Base-by-base conservation (phyloP, 2,329 filamentous ascomycete species). In the Hymenoscyphus occultus region DNA sequence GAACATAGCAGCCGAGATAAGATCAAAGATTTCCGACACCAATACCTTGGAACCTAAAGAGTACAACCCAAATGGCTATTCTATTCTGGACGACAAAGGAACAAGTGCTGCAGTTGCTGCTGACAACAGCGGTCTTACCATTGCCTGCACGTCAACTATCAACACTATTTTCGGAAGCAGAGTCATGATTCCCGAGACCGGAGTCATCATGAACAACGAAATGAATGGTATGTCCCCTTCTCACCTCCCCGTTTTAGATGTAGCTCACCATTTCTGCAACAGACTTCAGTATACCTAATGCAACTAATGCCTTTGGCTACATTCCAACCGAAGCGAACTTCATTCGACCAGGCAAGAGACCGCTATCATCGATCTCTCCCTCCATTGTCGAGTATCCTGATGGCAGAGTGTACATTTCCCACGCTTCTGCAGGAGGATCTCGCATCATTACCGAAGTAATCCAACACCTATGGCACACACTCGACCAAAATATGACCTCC, bases 191-290 rank as follows among this genome's bases (percentile, higher is more conserved):
- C 87, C 88, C 0, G 86, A 90, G 69, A 90, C 88, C 0, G 88
- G 88, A n/a, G 80, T 90, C 7, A 88, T 90, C 61, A 87, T 90
- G 85, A 85, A 85, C 70, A 81, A 84, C 68, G 81, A 85, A 69
- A 85, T 85, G 83, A 81, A 85, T 80, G 87, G 80, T 85, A 82
- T n/a, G 61, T 62, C 68, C 9, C 3, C 31, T 5, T 6, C 40
- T 14, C 58, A 19, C 9, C 54, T 13, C 22, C 10, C 16, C 35
- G 19, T 32, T 19, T 56, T 31, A 42, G 39, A 66, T 48, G 48
- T 48, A 64, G 39, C 56, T 60, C 39, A 60, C 58, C 39, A 9
- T 40, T 39, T 35, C 14, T 35, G 2, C 19, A 72, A 32, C 31
- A 80, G 86, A 89, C 72, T 90, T 90, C 77, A 85, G 82, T 39